Percentiles rank a stretch among this genome's conserved stretches.
Evolutionary conservation across 306 rosid species (phyloP).

Genomic region (Sindora glabra): DNA sequence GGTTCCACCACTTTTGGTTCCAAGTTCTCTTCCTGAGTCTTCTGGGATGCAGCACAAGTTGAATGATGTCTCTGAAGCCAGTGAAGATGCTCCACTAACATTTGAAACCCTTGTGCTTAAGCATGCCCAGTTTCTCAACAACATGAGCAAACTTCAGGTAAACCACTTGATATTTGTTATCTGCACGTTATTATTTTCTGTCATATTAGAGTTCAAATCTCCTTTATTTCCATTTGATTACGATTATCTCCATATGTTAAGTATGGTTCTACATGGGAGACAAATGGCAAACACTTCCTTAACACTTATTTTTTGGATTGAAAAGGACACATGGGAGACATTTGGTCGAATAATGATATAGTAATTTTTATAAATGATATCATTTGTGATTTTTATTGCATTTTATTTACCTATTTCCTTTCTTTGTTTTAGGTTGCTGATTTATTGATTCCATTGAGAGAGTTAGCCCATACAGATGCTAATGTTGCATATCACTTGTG

Average conservation of each 20-base stretch:
- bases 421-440: constrained; percentile 63
- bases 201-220: not conserved
- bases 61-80: constrained; percentile 63
- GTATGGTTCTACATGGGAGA: not conserved
- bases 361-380: not conserved
- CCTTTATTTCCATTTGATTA: not conserved
- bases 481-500: constrained; percentile 98
- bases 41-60: constrained; percentile 67
- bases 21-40: constrained; percentile 57
- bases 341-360: not conserved
- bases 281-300: too few species aligned
- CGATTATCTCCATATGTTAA: not conserved
- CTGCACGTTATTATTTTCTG: not conserved
- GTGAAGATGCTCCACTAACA: constrained; percentile 72
- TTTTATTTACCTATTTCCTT: not conserved
- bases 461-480: constrained; percentile 92
- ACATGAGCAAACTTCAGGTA: constrained; percentile 95
- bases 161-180: not conserved
- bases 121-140: constrained; percentile 82
- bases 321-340: too few species aligned
- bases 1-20: constrained; percentile 69
- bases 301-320: too few species aligned
- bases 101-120: constrained; percentile 74
- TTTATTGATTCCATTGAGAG: constrained; percentile 87
- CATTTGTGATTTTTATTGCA: not conserved